Percentiles rank a stretch among this genome's conserved stretches.
phyloP scores from a whole-genome alignment of 371 early-diverging fungal genomes.

The Mortierella sp. region DNA sequence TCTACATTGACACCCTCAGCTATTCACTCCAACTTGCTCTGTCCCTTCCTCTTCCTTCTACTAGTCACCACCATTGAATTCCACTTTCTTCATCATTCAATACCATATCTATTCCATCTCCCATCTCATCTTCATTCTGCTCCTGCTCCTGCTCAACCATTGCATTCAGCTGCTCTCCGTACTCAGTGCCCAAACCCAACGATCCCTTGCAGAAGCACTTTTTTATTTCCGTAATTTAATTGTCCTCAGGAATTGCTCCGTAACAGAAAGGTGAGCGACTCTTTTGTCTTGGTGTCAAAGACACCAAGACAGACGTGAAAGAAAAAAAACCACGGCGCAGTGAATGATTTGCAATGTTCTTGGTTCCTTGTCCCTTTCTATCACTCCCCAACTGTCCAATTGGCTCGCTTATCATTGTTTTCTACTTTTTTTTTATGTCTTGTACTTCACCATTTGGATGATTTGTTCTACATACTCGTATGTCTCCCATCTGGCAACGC shows the following conservation, averaged over 20 bases:
- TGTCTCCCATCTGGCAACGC: not conserved
- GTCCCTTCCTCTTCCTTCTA: not conserved
- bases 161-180: not conserved
- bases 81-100: not conserved
- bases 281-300: no score
- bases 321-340: not conserved
- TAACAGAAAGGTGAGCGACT: not conserved
- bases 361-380: not conserved
- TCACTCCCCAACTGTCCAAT: no score
- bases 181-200: not conserved
- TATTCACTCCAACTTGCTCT: not conserved
- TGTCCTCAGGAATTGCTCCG: not conserved
- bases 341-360: not conserved
- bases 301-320: no score
- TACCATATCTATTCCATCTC: not conserved
- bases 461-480: not conserved
- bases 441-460: not conserved
- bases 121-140: not conserved
- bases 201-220: constrained; percentile 3
- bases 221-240: not conserved
- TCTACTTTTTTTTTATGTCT: not conserved
- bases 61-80: no score
- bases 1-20: not conserved
- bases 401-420: no score
- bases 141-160: constrained; percentile 8